Base-by-base conservation (phyloP, 805 yeast genomes). In the Metschnikowia amazonensis region DNA sequence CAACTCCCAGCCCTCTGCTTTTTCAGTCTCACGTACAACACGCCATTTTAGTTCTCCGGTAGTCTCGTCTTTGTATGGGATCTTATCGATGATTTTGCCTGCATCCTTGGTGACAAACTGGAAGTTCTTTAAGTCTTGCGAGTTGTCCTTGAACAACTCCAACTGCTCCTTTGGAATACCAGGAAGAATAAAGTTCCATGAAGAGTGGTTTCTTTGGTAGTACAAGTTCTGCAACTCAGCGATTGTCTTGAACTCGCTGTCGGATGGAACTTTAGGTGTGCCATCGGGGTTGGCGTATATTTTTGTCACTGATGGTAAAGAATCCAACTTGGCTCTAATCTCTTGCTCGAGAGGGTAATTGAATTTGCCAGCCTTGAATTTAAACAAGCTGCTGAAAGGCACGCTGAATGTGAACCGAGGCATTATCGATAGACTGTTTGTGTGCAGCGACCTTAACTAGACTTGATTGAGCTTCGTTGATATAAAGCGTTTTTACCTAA, bases 1-100 rank as follows among this genome's bases (percentile, higher is more conserved):
- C 52, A 73, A 72, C 62, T 88, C 95, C 95, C 95, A 87, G 40
- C 95, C 95, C 69, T 87, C 95, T 30, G 75, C 75, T 60, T 81
- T 81, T 57, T 77, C 81, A 44, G 82, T 79, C 60, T 81, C 89
- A 51, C 94, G 76, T 37, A 88, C 81, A 46, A 86, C 69, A 57
- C 80, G 77, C 95, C 94, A 87, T 58, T 81, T 80, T 57, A 86
- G 77, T 58, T 81, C 84, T 30, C 95, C 95, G 14, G 87, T 82
- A 32, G 80, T 71, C 35, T 84, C 81, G 65, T 85, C 94, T 66
- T 82, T 86, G 63, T 79, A 86, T 36, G 96, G 95, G 48, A 87
- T 79, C 67, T 87, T 87, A 64, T 87, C 96, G 53, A 88, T 75
- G 57, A 87, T 83, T 57, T 79, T 73, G 40, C 84, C 76, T 2